Evolutionary conservation across 2,329 filamentous ascomycete species (phyloP), one percentile per base, ranked within the genome.

Genomic region (Phialophora chinensis): DNA sequence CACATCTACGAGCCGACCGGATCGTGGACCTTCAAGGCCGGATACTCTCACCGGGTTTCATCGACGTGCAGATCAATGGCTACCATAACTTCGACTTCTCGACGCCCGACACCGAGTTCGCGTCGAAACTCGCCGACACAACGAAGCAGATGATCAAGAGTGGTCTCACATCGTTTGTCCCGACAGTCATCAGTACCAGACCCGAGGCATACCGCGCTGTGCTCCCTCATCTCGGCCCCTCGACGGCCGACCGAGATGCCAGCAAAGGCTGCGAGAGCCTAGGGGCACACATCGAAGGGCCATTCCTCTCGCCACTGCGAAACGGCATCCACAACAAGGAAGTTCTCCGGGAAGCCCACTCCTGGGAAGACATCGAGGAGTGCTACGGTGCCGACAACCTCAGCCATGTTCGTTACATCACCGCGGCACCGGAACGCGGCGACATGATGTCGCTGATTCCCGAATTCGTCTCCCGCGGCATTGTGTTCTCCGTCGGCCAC

Each of bases 41-140:
- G 73, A 94, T 97, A 71, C 77, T 97, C 23, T 88, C 91, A 0
- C 92, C 93, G 0, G 93, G 93, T 29, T 85, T 97, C 75, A 95
- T 97, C 73, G 93, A 97, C 72, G 90, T 90, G 60, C 93, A 97
- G 78, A 88, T 97, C 72, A 97, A 97, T 74, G 93, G 93, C 56
- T 93, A 91, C 10, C 94, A 93, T 74, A 93, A 93, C 64, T 96
- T 97, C 82, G 94, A 97, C 81, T 97, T 96, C 77, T 95, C 92
- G 0, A 78, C 88, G 17, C 87, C 90, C 73, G 87, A 86, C 78
- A 79, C 83, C 33, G 83, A 85, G 60, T 97, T 96, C 74, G 86
- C 86, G 65, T 90, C 91, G 77, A 88, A 87, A n/a, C 81, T 97
- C 58, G 83, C 83, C 69, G 83, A 87, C 65, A 84, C 94, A 67